These are phyloP conservation scores for Plasmodium gonderi DNA, from an alignment of 169 alveolate genomes.

Conservation along the genomic window DNA sequence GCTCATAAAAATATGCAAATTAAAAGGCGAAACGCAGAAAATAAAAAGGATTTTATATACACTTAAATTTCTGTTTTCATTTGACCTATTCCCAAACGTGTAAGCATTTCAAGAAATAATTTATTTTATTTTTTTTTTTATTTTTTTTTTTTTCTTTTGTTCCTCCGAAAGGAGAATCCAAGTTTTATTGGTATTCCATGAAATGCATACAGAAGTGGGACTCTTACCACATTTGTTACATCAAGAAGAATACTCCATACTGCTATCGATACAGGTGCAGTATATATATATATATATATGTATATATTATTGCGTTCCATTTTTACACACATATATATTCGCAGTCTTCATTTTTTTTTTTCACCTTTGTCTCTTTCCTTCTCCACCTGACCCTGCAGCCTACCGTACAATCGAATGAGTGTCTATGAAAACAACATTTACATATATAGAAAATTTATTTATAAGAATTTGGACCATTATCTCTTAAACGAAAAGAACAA, in stretches of 20 bases:
- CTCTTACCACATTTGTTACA: too few relatives aligned
- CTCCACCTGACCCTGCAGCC: background rate
- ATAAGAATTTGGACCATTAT: slow-evolving; percentile 42
- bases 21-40: slow-evolving; percentile 39
- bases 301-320: too few relatives aligned
- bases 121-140: too few relatives aligned
- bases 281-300: background rate
- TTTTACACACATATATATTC: background rate
- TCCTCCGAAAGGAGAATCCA: too few relatives aligned
- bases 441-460: slow-evolving; percentile 55
- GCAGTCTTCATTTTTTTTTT: background rate
- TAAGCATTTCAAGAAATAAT: slow-evolving; percentile 4
- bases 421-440: slow-evolving; percentile 67
- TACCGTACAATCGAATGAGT: slow-evolving; percentile 70
- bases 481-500: slow-evolving; percentile 26
- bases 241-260: too few relatives aligned
- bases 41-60: slow-evolving; percentile 65
- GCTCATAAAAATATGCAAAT: slow-evolving; percentile 44
- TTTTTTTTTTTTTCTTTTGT: too few relatives aligned
- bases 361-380: background rate
- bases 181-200: too few relatives aligned
- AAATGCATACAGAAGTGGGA: too few relatives aligned
- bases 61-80: slow-evolving; percentile 54
- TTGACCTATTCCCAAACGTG: slow-evolving; percentile 73
- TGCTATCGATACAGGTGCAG: background rate